A percentile compares a stretch with the other conserved stretches of the same genome.
Evolutionary conservation across 2,329 filamentous ascomycete species (phyloP).

Genomic region (Ascochyta rabiei): DNA sequence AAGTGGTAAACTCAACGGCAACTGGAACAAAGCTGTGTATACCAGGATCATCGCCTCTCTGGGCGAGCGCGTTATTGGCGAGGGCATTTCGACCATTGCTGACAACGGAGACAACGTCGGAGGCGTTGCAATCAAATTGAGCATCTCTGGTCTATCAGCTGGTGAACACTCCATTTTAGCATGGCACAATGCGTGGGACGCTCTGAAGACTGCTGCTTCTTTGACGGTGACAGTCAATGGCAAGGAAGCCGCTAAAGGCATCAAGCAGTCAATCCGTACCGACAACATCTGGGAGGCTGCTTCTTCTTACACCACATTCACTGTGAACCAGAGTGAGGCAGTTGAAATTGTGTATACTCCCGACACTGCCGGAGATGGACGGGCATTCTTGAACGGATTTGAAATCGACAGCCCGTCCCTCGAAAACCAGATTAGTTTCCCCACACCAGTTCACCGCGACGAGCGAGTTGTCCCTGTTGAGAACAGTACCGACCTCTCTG

Average conservation of each 20-base stretch:
- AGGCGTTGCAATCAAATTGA: slow-evolving; percentile 28
- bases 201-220: slow-evolving; percentile 22
- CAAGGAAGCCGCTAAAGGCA: slow-evolving; percentile 4
- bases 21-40: slow-evolving; percentile 32
- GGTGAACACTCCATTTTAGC: slow-evolving; percentile 37
- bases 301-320: slow-evolving; percentile 36
- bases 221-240: slow-evolving; percentile 36
- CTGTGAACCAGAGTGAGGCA: slow-evolving; percentile 19
- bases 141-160: slow-evolving; percentile 33
- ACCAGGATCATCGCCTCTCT: slow-evolving; percentile 33
- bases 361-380: slow-evolving; percentile 14
- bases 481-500: slow-evolving; percentile 19
- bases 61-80: slow-evolving; percentile 36
- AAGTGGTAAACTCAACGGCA: slow-evolving; percentile 27
- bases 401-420: slow-evolving; percentile 36
- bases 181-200: slow-evolving; percentile 44
- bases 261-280: slow-evolving; percentile 32
- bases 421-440: slow-evolving; percentile 34
- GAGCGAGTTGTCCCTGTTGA: slow-evolving; percentile 28
- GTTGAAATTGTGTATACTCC: slow-evolving; percentile 32
- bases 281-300: slow-evolving; percentile 44
- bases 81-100: slow-evolving; percentile 35
- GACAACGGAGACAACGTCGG: slow-evolving; percentile 23
- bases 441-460: slow-evolving; percentile 36
- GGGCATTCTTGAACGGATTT: slow-evolving; percentile 42